Conservation (phyloP, 2,329 filamentous ascomycete species). For the Xylaria sp. region DNA sequence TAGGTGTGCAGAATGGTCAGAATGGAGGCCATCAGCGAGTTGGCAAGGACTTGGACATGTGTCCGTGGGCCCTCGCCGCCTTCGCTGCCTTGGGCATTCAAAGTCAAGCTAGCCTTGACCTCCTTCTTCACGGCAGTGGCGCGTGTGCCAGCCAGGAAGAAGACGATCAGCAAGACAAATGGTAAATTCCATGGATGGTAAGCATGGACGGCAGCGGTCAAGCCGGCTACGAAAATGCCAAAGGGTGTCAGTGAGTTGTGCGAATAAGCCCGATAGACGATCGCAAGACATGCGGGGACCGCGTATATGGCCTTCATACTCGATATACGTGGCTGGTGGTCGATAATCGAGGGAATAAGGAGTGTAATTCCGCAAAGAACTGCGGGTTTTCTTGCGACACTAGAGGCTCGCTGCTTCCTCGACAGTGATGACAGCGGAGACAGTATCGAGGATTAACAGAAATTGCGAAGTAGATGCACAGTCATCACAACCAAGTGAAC, state of each 20-base stretch:
- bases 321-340: neutral
- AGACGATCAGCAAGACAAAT: conserved; percentile 81
- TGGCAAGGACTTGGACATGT: conserved; percentile 87
- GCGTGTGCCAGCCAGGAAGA: conserved; percentile 84
- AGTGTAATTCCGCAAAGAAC: neutral
- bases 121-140: conserved; percentile 91
- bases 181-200: conserved; percentile 94
- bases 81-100: conserved; percentile 72
- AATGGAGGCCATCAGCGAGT: conserved; percentile 79
- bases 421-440: neutral
- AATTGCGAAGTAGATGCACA: neutral
- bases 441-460: too few species aligned
- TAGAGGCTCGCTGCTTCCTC: neutral
- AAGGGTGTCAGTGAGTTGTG: conserved; percentile 78
- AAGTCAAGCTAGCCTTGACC: conserved; percentile 80
- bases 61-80: conserved; percentile 84
- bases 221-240: conserved; percentile 72
- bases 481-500: neutral
- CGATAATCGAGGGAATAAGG: neutral
- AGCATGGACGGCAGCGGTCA: conserved; percentile 81
- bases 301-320: conserved; percentile 65
- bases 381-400: neutral
- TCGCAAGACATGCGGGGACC: conserved; percentile 60
- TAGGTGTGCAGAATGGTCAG: conserved; percentile 64
- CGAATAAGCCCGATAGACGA: conserved; percentile 71